Evolutionary conservation across 1,284 basidiomycete genomes (phyloP), one percentile per base, ranked within the genome.

Genomic region (Austroboletus olivaceoglutinosus): DNA sequence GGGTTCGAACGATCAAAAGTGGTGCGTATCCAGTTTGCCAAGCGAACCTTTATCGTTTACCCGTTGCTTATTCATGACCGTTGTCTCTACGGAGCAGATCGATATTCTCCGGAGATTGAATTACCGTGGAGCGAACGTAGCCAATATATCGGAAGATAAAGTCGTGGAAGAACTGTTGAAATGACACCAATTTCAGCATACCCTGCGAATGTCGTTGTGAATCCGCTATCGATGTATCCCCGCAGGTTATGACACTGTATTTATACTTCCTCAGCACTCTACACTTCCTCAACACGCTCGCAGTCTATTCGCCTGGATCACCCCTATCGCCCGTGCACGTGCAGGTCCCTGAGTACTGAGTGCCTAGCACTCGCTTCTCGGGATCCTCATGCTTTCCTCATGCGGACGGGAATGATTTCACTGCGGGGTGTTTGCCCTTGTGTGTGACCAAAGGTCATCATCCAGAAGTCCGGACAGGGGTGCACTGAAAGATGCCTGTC

Each of bases 91-190:
- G 41, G 43, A 21, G n/a, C 58, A 92, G 91, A 92, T 95, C 56
- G 88, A 94, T 57, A 88, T 89, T 11, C 77, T 98, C 55, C 85
- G 89, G 60, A 80, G 87, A 59, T 69, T 97, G 68, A 98, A 99
- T 71, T 99, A 98, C 72, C 85, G 95, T 18, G 95, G 91, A 13
- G 73, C 76, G 23, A 86, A 88, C 60, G 77, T 79, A 38, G 66
- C 73, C 31, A 81, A 78, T 57, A 82, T 85, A 56, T 70, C 76
- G 47, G 81, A 85, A 56, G 82, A 85, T 60, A 73, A 74, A 52
- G 72, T 85, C 31, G 76, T 84, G 31, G 77, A 83, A 64, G 78
- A 82, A 65, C 63, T 84, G 44, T 65, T 84, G 60, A 81, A 78
- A 59, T 76, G 42, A 67, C 51, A 56, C 42, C 30, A 46, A 38